phyloP scores from a whole-genome alignment of 179 eudicot genomes.

The Silene vulgaris region DNA sequence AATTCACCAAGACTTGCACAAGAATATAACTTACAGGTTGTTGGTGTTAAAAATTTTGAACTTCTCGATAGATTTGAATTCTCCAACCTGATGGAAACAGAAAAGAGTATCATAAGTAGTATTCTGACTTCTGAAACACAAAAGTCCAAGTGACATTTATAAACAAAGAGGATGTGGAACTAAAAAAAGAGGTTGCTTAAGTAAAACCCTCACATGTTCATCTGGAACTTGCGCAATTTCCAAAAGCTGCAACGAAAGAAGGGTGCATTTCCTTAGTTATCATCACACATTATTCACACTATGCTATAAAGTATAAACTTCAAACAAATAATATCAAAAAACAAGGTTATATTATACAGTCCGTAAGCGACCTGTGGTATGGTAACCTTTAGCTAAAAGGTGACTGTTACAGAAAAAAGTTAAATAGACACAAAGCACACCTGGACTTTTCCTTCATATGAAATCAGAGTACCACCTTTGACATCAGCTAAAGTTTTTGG shows the following conservation, averaged over 20 bases:
- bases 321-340: neutral
- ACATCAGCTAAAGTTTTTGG: conserved; percentile 98
- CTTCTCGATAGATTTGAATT: conserved; percentile 96
- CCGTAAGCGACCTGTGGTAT: conserved; percentile 1
- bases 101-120: conserved; percentile 18
- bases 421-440: conserved; percentile 30
- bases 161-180: neutral
- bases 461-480: conserved; percentile 92
- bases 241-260: conserved; percentile 66
- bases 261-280: conserved; percentile 18
- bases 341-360: neutral
- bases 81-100: conserved; percentile 61
- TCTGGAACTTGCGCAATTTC: conserved; percentile 99
- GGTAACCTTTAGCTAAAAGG: neutral
- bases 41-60: conserved; percentile 99
- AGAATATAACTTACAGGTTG: conserved; percentile 64
- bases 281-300: neutral
- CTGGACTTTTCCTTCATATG: conserved; percentile 97
- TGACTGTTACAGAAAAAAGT: neutral
- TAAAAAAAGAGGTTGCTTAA: neutral
- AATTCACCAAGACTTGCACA: neutral
- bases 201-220: conserved; percentile 62
- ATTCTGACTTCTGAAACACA: neutral
- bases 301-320: neutral
- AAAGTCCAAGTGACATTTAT: neutral